These are phyloP conservation scores for Rhodotorula mucilaginosa DNA, from an alignment of 1,284 basidiomycete genomes.

Conservation along the genomic window DNA sequence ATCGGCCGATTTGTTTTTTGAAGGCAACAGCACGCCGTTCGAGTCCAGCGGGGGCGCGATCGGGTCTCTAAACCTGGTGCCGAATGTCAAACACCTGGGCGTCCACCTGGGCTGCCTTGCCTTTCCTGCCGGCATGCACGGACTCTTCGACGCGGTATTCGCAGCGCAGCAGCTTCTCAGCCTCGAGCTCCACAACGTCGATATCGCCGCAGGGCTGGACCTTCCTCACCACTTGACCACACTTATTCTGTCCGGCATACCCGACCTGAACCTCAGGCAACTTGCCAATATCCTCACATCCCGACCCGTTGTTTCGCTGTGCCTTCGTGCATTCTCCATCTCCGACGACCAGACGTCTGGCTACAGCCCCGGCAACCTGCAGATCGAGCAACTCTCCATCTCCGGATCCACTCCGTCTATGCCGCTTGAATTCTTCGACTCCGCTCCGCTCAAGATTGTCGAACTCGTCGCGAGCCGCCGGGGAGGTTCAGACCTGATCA, in stretches of 20 bases:
- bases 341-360: no score
- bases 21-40: no score
- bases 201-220: no score
- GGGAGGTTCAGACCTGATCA: neutral
- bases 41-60: no score
- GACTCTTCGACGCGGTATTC: neutral
- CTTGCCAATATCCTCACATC: neutral
- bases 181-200: conserved; percentile 6
- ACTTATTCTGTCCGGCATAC: neutral
- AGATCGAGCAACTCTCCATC: neutral
- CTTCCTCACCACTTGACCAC: neutral
- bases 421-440: no score
- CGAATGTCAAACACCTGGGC: neutral
- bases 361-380: neutral
- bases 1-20: neutral
- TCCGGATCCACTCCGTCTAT: neutral
- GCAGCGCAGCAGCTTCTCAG: neutral
- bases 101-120: neutral
- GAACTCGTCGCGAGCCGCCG: no score
- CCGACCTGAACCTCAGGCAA: neutral
- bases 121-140: no score
- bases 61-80: no score
- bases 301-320: no score
- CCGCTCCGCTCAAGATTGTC: no score
- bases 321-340: no score